Base-by-base conservation (phyloP, 768 basidiomycete species). In the Phanerochaete carnosa region DNA sequence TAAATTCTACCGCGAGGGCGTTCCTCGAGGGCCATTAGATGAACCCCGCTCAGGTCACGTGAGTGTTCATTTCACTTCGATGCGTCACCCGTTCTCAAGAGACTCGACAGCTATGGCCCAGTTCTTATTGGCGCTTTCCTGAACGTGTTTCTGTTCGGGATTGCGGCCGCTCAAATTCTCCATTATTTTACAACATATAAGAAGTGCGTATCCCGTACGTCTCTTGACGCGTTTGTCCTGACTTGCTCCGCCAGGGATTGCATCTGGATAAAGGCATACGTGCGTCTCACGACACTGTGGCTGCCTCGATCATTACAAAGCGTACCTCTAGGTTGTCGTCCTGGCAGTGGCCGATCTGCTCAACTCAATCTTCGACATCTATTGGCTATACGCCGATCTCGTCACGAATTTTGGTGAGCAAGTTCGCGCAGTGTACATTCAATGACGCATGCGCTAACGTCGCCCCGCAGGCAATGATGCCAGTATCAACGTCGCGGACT, bases 71-170 rank as follows among this genome's bases (percentile, higher is more conserved):
- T 25, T 22, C 8, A 43, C 28, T 15, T 2, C 11, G 4, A 33
- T 19, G 11, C 43, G 8, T 22, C 19, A 23, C 25, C 16, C 52
- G 54, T 19, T 25, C n/a, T 23, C 23, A 37, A 7, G 15, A 25
- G 16, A 29, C 30, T 52, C 45, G 77, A 19, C 62, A 76, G 72
- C 28, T 64, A 72, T 53, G 76, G 76, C 5, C 76, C 76, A 1
- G 64, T 73, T 47, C 70, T 77, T 51, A 58, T 72, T 37, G 76
- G 76, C 43, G 64, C 74, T 33, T 65, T 73, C 45, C 64, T 76
- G 50, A 74, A 77, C 62, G 60, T 70, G 28, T 67, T 74, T 33
- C 59, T 78, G 50, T 75, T 68, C 59, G 77, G 77, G 33, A 68
- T 68, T 3, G 67, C 76, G 64, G 55, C 74, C 32, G 69, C 67